These are phyloP conservation scores for Lasiodiplodia theobromae DNA, from an alignment of 2,329 filamentous ascomycete genomes.

Conservation along the genomic window DNA sequence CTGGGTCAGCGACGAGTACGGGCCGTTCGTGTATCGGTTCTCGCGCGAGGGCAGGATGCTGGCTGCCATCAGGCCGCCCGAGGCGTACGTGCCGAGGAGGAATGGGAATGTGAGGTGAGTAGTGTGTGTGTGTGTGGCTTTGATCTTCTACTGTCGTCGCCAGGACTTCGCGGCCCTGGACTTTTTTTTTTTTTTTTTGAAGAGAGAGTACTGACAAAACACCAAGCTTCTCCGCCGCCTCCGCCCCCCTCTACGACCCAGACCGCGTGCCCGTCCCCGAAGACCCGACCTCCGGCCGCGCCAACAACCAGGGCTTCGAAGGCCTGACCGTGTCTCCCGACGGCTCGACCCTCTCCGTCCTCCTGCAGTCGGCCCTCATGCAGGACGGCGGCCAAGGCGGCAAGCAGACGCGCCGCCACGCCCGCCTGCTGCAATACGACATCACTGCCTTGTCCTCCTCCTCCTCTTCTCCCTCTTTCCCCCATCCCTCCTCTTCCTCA, in stretches of 20 bases:
- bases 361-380: slow-evolving; percentile 69
- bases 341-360: slow-evolving; percentile 68
- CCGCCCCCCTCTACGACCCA: slow-evolving; percentile 66
- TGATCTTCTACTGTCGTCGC: no score
- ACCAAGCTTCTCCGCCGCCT: slow-evolving; percentile 67
- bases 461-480: no score
- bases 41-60: slow-evolving; percentile 64
- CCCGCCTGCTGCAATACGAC: slow-evolving; percentile 70
- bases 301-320: slow-evolving; percentile 80
- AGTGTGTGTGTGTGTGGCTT: no score
- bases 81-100: slow-evolving; percentile 69
- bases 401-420: slow-evolving; percentile 59
- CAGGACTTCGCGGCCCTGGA: background rate
- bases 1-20: slow-evolving; percentile 75
- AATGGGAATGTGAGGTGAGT: slow-evolving; percentile 60
- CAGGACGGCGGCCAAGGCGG: slow-evolving; percentile 60
- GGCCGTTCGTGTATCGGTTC: slow-evolving; percentile 74
- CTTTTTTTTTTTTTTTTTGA: background rate
- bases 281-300: slow-evolving; percentile 67
- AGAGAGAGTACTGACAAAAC: slow-evolving; percentile 3
- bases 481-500: no score
- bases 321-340: slow-evolving; percentile 69
- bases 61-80: slow-evolving; percentile 68
- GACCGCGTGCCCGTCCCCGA: slow-evolving; percentile 58
- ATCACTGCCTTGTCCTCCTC: slow-evolving; percentile 47